Base-by-base conservation (phyloP, 2,329 filamentous ascomycete species). In the Dothiorella sarmentorum region DNA sequence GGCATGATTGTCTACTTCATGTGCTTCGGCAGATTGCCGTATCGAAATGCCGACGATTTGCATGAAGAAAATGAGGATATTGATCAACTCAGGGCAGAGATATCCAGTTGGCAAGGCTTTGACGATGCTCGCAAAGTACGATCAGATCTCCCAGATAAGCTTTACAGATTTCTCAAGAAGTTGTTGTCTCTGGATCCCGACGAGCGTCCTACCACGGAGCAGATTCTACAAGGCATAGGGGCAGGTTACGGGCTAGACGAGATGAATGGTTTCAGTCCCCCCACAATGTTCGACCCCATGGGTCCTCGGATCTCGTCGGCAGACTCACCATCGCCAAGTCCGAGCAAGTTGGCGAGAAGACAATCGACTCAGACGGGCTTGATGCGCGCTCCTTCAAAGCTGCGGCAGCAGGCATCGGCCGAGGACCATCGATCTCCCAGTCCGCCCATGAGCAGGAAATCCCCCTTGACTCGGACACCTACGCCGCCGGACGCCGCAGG, bases 1-100 rank as follows among this genome's bases (percentile, higher is more conserved):
- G 94, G 94, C 49, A 97, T 99, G 93, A 97, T 97, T 58, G 81
- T 99, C 3, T 96, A 97, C 72, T 99, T 99, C 69, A 88, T 99
- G 81, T 99, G 94, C 71, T 99, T 99, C 70, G 90, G 88, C 1
- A 83, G 87, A 45, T 80, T 99, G 10, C 94, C 94, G 0, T 99
- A 97, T 69, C 80, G 76, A 22, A 89, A 88, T 65, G 90, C 92
- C 55, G 93, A 97, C 69, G 82, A 87, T 3, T 80, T 95, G 20
- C 85, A 96, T 61, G 93, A 97, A 71, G 93, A 97, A 68, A 86
- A 91, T 58, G 94, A 99, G 70, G 91, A 97, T 64, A 80, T 97
- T 4, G 91, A 97, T 65, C 79, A 86, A 63, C 80, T 99, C 27
- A 85, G 92, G 40, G 87, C 82, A 3, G 94, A 99, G 72, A 97